A percentile compares a stretch with the other conserved stretches of the same genome.
These are phyloP conservation scores for Cladosporium sp. DNA, from an alignment of 2,329 filamentous ascomycete genomes.

Conservation along the genomic window DNA sequence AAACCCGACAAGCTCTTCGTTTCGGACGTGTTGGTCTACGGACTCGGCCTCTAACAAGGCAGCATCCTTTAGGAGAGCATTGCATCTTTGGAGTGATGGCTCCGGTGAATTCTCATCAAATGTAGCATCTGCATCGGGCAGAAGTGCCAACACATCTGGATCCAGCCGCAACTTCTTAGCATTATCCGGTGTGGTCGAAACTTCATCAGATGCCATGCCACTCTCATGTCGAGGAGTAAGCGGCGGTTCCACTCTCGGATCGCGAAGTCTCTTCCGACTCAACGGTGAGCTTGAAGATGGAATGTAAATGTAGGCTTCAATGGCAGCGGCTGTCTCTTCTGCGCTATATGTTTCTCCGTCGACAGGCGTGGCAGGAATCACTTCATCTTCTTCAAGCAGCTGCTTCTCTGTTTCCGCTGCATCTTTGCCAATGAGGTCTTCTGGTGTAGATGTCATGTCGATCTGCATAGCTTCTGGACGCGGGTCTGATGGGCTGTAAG, in stretches of 20 bases:
- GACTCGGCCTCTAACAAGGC: slow-evolving; percentile 35
- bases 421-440: slow-evolving; percentile 27
- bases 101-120: no score
- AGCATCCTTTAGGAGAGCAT: slow-evolving; percentile 25
- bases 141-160: slow-evolving; percentile 32
- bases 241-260: slow-evolving; percentile 44
- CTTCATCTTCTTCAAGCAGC: slow-evolving; percentile 30
- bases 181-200: slow-evolving; percentile 35
- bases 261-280: slow-evolving; percentile 31
- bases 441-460: slow-evolving; percentile 27
- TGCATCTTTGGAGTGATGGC: no score
- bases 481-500: slow-evolving; percentile 29
- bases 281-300: slow-evolving; percentile 21
- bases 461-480: slow-evolving; percentile 21
- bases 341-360: not conserved
- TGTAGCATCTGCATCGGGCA: slow-evolving; percentile 19
- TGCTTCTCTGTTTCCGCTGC: slow-evolving; percentile 22
- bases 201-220: slow-evolving; percentile 18
- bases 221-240: slow-evolving; percentile 36
- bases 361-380: slow-evolving; percentile 5
- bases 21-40: slow-evolving; percentile 27
- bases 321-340: not conserved
- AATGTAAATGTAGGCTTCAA: not conserved
- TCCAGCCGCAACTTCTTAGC: slow-evolving; percentile 38
- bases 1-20: slow-evolving; percentile 36